Evolutionary conservation across 305 asterid genomes (phyloP).

Genomic region (Solanum hybrid): DNA sequence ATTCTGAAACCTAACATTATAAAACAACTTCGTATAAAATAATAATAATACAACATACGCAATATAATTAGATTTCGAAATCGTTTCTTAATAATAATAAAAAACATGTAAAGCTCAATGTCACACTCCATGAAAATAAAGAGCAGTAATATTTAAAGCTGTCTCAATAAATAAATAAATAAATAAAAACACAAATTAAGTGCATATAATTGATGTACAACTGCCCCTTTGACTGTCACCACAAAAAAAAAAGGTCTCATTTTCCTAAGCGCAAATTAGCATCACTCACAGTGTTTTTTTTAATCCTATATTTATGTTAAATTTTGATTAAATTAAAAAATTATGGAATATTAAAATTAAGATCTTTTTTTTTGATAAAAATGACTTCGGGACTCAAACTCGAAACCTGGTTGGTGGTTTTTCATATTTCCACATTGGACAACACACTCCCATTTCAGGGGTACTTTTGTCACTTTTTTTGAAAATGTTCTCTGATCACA

Average conservation of each 20-base stretch:
- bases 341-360: no score
- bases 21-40: no score
- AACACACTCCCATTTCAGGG: not conserved
- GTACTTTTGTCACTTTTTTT: not conserved
- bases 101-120: not conserved
- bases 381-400: not conserved
- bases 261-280: conserved; percentile 2
- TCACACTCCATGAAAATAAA: not conserved
- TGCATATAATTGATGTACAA: conserved; percentile 1
- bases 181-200: not conserved
- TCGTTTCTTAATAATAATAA: not conserved
- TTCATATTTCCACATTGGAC: not conserved
- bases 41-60: not conserved
- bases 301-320: no score
- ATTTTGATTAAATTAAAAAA: no score
- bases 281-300: not conserved
- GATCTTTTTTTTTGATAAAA: no score
- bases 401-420: not conserved
- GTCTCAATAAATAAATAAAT: not conserved
- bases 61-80: not conserved
- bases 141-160: not conserved
- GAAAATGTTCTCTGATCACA: not conserved
- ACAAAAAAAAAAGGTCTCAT: not conserved
- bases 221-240: not conserved
- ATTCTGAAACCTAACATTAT: not conserved